Percentiles rank a stretch among this genome's conserved stretches.
Conservation (phyloP, 2,329 filamentous ascomycete species). For the Metarhizium robertsii region DNA sequence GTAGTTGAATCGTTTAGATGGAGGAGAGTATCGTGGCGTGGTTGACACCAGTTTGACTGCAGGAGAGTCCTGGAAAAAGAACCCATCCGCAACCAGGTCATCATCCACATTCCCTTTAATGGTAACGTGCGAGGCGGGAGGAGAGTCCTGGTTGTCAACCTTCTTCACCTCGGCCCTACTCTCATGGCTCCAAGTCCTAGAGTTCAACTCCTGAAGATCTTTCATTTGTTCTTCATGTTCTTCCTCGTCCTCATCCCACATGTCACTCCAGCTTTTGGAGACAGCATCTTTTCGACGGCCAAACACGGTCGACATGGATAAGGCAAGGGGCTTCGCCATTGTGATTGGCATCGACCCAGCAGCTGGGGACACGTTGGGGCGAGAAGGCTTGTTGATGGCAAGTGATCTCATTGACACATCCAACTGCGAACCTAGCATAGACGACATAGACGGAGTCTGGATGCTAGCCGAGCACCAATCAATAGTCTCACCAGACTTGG, state of each 20-base stretch:
- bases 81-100: constrained; percentile 58
- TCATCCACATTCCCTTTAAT: constrained; percentile 47
- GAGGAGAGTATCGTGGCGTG: constrained; percentile 52
- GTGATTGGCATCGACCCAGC: constrained; percentile 69
- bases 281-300: constrained; percentile 68
- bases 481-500: constrained; percentile 60
- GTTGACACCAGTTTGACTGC: constrained; percentile 26
- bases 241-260: constrained; percentile 92
- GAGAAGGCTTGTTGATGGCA: constrained; percentile 35
- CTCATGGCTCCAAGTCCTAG: constrained; percentile 71
- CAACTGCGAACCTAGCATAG: constrained; percentile 73
- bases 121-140: constrained; percentile 16
- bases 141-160: constrained; percentile 12
- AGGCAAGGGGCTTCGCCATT: constrained; percentile 64
- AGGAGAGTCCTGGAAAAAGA: constrained; percentile 62
- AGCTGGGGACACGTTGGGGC: constrained; percentile 43
- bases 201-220: constrained; percentile 55
- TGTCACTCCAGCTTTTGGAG: constrained; percentile 98
- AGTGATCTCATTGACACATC: constrained; percentile 74
- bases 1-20: constrained; percentile 50
- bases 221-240: constrained; percentile 57
- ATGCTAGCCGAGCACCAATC: constrained; percentile 74
- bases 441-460: constrained; percentile 74
- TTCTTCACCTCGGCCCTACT: constrained; percentile 36
- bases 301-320: constrained; percentile 71